These are phyloP conservation scores for Microcos paniculata DNA, from an alignment of 345 rosid species.

Conservation along the genomic window DNA sequence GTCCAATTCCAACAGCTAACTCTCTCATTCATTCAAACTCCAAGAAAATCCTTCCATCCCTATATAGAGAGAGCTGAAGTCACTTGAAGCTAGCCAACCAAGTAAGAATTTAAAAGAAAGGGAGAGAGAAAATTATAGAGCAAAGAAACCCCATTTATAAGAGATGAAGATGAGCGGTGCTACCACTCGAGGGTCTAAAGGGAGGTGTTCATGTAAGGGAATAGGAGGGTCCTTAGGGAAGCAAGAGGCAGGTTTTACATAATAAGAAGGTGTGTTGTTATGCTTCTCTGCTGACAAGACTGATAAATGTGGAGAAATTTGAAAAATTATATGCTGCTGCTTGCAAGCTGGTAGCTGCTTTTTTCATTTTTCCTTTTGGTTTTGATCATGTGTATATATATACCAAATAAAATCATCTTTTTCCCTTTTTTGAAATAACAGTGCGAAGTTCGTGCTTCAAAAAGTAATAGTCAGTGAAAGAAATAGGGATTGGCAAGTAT, in stretches of 20 bases:
- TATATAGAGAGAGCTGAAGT: neutral
- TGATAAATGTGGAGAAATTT: slow-evolving; percentile 8
- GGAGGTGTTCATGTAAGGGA: slow-evolving; percentile 39
- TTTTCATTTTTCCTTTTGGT: neutral
- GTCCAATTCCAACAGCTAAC: neutral
- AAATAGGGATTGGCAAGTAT: too few relatives aligned
- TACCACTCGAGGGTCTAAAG: slow-evolving; percentile 33
- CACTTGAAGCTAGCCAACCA: slow-evolving; percentile 17
- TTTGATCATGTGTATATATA: neutral
- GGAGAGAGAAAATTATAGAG: too few relatives aligned
- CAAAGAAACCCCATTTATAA: neutral
- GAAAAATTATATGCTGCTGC: too few relatives aligned
- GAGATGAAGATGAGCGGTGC: slow-evolving; percentile 29
- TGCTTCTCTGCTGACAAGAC: slow-evolving; percentile 61
- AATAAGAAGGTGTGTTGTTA: slow-evolving; percentile 51
- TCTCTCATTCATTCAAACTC: slow-evolving; percentile 8
- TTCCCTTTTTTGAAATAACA: too few relatives aligned
- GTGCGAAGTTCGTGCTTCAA: neutral
- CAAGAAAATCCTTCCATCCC: neutral
- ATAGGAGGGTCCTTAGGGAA: slow-evolving; percentile 40
- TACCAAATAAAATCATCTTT: too few relatives aligned
- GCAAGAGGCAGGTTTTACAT: slow-evolving; percentile 55
- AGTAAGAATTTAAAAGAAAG: neutral
- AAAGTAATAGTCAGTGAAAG: too few relatives aligned
- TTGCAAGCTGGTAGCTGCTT: neutral